phyloP scores from a whole-genome alignment of 768 basidiomycete genomes.

The Mycena pura region DNA sequence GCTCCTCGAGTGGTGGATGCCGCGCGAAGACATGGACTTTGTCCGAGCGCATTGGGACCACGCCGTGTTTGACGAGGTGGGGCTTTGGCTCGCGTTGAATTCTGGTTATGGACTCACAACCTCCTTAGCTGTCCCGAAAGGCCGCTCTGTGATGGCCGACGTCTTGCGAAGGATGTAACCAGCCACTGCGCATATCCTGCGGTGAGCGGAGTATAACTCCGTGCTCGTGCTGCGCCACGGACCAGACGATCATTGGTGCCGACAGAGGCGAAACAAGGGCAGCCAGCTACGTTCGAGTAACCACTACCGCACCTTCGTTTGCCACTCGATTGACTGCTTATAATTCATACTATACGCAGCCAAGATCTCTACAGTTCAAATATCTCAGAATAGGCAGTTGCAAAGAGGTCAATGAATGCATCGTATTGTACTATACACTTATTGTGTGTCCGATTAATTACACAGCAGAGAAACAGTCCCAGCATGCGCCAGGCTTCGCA shows the following conservation, averaged over 20 bases:
- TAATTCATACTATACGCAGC: no score
- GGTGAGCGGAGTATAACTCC: no score
- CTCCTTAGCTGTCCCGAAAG: background rate
- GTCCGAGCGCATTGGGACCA: slow-evolving; percentile 71
- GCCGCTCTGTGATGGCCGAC: slow-evolving; percentile 14
- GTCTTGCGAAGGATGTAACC: slow-evolving; percentile 10
- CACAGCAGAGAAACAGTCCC: background rate
- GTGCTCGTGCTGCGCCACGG: no score
- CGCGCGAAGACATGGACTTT: slow-evolving; percentile 77
- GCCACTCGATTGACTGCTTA: no score
- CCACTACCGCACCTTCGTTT: no score
- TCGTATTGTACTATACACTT: slow-evolving; percentile 20
- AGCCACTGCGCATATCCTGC: slow-evolving; percentile 11
- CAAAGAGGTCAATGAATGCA: no score
- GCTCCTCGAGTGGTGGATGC: slow-evolving; percentile 85
- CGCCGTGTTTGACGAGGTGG: slow-evolving; percentile 44
- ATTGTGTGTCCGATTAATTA: slow-evolving; percentile 15
- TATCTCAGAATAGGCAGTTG: no score
- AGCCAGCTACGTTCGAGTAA: no score
- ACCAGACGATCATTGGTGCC: no score
- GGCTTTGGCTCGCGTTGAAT: background rate
- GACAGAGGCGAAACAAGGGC: no score
- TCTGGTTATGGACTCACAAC: background rate
- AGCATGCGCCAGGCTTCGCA: background rate
- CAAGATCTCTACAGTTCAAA: no score